Evolutionary conservation across 2,329 filamentous ascomycete species (phyloP).

Genomic region (Colletotrichum agaves): DNA sequence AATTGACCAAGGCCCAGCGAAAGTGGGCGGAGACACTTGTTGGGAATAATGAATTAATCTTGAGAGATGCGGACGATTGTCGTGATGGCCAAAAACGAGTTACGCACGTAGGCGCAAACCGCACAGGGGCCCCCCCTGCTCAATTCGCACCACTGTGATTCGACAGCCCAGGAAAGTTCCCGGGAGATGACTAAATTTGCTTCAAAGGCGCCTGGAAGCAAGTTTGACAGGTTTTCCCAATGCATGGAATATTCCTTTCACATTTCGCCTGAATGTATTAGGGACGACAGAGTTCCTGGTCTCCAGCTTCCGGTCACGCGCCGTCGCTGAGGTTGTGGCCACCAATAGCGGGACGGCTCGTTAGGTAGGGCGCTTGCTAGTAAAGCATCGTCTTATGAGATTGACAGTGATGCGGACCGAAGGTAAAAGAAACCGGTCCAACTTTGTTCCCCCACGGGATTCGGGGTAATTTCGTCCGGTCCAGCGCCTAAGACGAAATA

Average conservation of each 20-base stretch:
- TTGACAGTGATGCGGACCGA: neutral
- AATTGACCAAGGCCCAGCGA: slow-evolving; percentile 18
- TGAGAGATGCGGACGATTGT: slow-evolving; percentile 2
- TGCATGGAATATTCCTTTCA: slow-evolving; percentile 19
- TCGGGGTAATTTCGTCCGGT: neutral
- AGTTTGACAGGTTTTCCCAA: slow-evolving; percentile 8
- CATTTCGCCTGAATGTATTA: neutral
- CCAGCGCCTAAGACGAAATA: no score
- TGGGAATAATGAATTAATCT: slow-evolving; percentile 7
- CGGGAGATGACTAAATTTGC: slow-evolving; percentile 12
- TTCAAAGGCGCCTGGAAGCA: neutral
- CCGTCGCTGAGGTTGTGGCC: neutral
- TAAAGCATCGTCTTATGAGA: neutral
- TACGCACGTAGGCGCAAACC: slow-evolving; percentile 15
- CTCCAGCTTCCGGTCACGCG: neutral
- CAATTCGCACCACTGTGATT: neutral
- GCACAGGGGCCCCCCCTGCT: neutral
- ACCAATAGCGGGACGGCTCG: slow-evolving; percentile 27
- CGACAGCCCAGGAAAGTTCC: neutral
- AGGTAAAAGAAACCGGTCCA: neutral
- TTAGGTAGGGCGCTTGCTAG: slow-evolving; percentile 8
- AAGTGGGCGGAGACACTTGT: neutral
- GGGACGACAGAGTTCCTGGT: neutral
- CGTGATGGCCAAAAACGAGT: slow-evolving; percentile 18
- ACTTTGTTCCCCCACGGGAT: neutral